Evolutionary conservation across 352 stramenopile species (phyloP), one percentile per base, ranked within the genome.

Genomic region (Peronospora farinosa): DNA sequence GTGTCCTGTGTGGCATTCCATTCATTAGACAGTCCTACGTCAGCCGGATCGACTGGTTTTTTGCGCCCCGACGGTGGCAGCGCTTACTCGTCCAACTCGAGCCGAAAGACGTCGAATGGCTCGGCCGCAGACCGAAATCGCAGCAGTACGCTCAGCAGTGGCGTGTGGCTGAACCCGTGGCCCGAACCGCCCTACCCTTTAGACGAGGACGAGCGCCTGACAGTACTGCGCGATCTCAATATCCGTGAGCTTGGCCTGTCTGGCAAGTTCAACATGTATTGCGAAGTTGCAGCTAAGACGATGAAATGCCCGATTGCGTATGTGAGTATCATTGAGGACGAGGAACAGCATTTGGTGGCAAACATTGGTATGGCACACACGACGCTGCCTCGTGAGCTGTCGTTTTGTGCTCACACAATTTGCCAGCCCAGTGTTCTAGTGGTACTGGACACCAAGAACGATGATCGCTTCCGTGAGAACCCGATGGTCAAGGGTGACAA

Each of bases 191-290:
- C 83, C 13, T 86, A 86, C 36, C 80, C 80, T 4, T 67, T 85
- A 5, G 74, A 92, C 42, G 83, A 94, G 63, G 73, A 86, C 31
- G 80, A 88, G 41, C 83, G 83, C 7, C 63, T 94, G 15, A 62
- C 47, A 1, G 79, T 83, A 7, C 40, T 94, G n/a, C 78, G 72
- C 3, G 74, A 87, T 9, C 69, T 94, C 59, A 88, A 91, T 54
- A 88, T 91, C 42, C 76, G 67, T 12, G 75, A 88, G 19, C 66
- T 88, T 9, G 74, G 78, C 3, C 65, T 65, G 5, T 87, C 76
- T 2, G 76, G 81, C 51, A 87, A 86, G 61, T 93, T 92, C 58
- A 90, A 91, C 61, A 90, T 87, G 76, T 90, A 91, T 40, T 93
- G 82, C 52, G 82, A 91, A 46, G 77, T 93, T 35, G 78, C 78